A percentile compares a stretch with the other conserved stretches of the same genome.
Conservation (phyloP, 495 filamentous ascomycete species). For the Parachaetomium inaequale region DNA sequence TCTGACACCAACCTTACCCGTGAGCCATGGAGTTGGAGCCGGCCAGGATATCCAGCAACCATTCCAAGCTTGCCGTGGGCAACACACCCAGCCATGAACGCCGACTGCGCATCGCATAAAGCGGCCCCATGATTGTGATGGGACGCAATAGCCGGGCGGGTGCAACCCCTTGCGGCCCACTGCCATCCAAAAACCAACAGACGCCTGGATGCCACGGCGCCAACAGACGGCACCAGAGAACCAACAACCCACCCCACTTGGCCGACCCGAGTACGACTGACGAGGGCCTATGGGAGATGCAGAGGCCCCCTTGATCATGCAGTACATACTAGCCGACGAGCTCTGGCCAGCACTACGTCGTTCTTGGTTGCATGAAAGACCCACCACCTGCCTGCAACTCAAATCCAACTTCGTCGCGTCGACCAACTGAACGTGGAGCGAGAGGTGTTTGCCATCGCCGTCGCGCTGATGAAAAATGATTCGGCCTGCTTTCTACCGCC, state of each 20-base stretch:
- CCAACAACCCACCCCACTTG: constrained; percentile 9
- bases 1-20: no score
- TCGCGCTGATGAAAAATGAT: no score
- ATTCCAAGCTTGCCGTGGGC: background rate
- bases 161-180: background rate
- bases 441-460: background rate
- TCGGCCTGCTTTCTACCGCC: no score
- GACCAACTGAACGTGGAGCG: background rate
- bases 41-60: no score
- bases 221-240: background rate
- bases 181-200: background rate
- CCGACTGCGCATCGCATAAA: background rate
- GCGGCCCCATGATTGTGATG: background rate
- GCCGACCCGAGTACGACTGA: background rate
- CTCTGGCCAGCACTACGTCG: background rate
- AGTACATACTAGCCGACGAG: constrained; percentile 10
- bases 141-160: background rate
- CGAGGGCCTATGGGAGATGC: constrained; percentile 13
- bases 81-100: background rate
- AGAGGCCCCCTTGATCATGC: constrained; percentile 6
- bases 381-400: background rate
- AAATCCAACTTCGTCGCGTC: background rate
- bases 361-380: background rate
- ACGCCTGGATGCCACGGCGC: background rate
- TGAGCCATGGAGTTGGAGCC: no score